These are phyloP conservation scores for Paxillus rubicundulus DNA, from an alignment of 768 basidiomycete genomes.

Conservation along the genomic window DNA sequence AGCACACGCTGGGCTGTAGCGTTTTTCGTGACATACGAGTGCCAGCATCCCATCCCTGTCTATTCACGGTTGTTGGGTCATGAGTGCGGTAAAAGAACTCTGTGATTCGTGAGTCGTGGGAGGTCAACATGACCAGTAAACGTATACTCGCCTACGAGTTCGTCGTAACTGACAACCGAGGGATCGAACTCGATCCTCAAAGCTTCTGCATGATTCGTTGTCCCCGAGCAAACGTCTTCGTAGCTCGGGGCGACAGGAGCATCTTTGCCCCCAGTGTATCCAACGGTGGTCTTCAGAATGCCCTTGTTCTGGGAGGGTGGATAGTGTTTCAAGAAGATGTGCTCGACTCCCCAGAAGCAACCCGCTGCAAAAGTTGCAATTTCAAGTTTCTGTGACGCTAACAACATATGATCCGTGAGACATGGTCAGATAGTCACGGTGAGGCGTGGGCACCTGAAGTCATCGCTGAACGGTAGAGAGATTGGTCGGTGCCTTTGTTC, in stretches of 20 bases:
- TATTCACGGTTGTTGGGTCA: constrained; percentile 82
- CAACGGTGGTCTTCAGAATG: constrained; percentile 70
- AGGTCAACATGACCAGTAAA: not conserved
- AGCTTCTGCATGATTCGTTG: constrained; percentile 88
- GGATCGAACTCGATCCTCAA: constrained; percentile 86
- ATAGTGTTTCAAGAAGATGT: constrained; percentile 80
- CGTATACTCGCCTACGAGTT: constrained; percentile 74
- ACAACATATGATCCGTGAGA: constrained; percentile 10
- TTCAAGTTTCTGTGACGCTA: constrained; percentile 44
- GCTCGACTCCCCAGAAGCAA: constrained; percentile 87
- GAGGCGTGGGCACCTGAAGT: constrained; percentile 23
- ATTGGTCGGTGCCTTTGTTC: constrained; percentile 32
- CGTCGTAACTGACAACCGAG: constrained; percentile 68
- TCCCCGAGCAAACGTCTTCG: constrained; percentile 70
- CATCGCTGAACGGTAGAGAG: constrained; percentile 42
- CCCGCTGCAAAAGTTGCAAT: constrained; percentile 52
- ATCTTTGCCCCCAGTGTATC: constrained; percentile 73
- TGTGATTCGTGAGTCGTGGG: constrained; percentile 19
- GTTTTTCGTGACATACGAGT: constrained; percentile 53
- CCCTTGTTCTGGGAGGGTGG: constrained; percentile 70
- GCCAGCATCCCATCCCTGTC: constrained; percentile 75
- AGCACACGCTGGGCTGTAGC: not conserved
- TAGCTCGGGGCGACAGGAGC: constrained; percentile 62
- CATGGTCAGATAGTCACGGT: not conserved
- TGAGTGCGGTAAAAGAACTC: constrained; percentile 96